These are phyloP conservation scores for Cladorrhinum samala DNA, from an alignment of 495 filamentous ascomycete species.

Conservation along the genomic window DNA sequence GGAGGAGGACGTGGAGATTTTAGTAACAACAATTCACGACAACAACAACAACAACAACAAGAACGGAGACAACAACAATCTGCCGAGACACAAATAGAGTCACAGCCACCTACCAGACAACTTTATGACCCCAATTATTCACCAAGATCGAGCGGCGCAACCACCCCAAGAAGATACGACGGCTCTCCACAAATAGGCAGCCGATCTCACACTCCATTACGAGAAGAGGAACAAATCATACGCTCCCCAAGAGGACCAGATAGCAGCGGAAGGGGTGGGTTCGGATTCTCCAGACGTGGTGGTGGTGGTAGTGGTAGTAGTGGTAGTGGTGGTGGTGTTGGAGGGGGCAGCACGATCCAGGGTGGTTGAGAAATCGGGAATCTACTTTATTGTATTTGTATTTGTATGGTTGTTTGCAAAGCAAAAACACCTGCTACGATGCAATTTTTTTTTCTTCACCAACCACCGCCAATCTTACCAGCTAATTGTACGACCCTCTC, in stretches of 20 bases:
- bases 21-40: neutral
- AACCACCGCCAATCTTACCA: constrained; percentile 88
- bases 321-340: too few species aligned
- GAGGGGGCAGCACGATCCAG: too few species aligned
- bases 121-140: constrained; percentile 73
- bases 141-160: constrained; percentile 48
- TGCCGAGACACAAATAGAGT: neutral
- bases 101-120: constrained; percentile 21
- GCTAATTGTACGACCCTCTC: constrained; percentile 83
- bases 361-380: too few species aligned
- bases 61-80: constrained; percentile 22
- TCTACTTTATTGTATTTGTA: too few species aligned
- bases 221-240: constrained; percentile 47
- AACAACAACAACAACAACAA: constrained; percentile 11
- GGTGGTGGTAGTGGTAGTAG: constrained; percentile 7
- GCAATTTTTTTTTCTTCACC: constrained; percentile 50
- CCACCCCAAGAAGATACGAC: too few species aligned
- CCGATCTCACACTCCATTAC: constrained; percentile 36
- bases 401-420: too few species aligned
- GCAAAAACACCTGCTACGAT: constrained; percentile 23
- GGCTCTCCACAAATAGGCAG: constrained; percentile 34
- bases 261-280: constrained; percentile 66
- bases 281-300: constrained; percentile 46
- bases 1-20: constrained; percentile 21
- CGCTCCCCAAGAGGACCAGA: constrained; percentile 72